phyloP scores from a whole-genome alignment of 768 basidiomycete species.

The Leccinum broughii region DNA sequence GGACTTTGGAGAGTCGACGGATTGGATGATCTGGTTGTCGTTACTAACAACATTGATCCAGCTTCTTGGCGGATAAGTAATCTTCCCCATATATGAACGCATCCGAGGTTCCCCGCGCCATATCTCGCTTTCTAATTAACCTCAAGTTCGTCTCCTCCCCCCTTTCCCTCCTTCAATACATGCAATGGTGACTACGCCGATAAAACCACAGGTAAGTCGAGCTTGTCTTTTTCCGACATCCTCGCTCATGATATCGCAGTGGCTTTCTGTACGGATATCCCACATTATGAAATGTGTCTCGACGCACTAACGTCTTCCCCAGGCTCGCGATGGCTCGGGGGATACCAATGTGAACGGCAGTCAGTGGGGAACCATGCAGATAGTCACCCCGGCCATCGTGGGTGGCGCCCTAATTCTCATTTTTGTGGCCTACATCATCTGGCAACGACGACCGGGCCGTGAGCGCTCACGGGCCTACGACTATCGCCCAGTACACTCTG shows the following conservation, averaged over 20 bases:
- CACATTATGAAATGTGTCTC: neutral
- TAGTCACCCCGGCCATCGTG: slow-evolving; percentile 36
- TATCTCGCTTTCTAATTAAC: slow-evolving; percentile 13
- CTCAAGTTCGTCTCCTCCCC: neutral
- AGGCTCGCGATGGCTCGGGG: slow-evolving; percentile 18
- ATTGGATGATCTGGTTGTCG: slow-evolving; percentile 1
- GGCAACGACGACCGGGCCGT: slow-evolving; percentile 19
- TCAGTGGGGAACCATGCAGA: slow-evolving; percentile 33
- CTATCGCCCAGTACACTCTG: slow-evolving; percentile 16
- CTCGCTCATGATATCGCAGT: slow-evolving; percentile 17
- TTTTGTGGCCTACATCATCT: slow-evolving; percentile 25
- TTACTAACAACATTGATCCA: slow-evolving; percentile 15
- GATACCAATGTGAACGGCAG: neutral
- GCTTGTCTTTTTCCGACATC: neutral
- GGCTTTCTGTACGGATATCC: slow-evolving; percentile 21
- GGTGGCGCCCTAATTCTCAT: slow-evolving; percentile 30
- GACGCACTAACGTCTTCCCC: neutral
- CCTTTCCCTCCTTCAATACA: slow-evolving; percentile 1
- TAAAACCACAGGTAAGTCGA: slow-evolving; percentile 15
- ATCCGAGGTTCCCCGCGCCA: slow-evolving; percentile 12
- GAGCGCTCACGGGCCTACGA: slow-evolving; percentile 2
- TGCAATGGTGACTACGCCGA: slow-evolving; percentile 24
- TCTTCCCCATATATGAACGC: slow-evolving; percentile 20
- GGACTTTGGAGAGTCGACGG: neutral
- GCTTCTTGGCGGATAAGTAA: slow-evolving; percentile 16